Base-by-base conservation (phyloP, 176 grass and related monocot genomes). In the Tillandsia leiboldiana region DNA sequence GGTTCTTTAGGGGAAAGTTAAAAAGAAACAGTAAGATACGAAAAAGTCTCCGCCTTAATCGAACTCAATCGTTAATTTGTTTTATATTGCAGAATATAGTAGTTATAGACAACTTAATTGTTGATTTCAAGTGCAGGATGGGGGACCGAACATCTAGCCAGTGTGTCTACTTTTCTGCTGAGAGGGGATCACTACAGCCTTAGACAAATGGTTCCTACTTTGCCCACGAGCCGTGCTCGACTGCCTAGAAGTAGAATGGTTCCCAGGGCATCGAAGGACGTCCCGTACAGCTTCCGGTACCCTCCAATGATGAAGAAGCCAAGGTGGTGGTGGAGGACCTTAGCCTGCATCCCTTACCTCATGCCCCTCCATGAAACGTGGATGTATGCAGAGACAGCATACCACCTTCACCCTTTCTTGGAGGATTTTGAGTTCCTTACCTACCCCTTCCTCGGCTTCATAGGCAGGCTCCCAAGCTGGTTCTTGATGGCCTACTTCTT, bases 321-420 rank as follows among this genome's bases (percentile, higher is more conserved):
- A 12, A 72, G 15, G 28, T 80, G 78, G 78, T 80, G 78, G 69
- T 80, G 78, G 78, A 72, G 69, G 63, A 50, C 52, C 9, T 67
- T 80, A 59, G 78, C 78, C 27, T 73, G 70, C 63, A 72, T 80
- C 51, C 78, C 78, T n/a, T 80, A 73, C 63, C 78, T 80, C 20
- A 72, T 80, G 70, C 78, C 78, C 23, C 61, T 72, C 26, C 78
- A 80, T 68, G 78, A 80, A 63, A 73, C 78, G 57, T 80, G 78
- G 78, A 80, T 80, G 78, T 80, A 80, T 80, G 78, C 78, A 2
- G 59, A 73, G 47, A 80, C 78, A 10, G 70, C 70, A 13, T 80
- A 51, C 63, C 78, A 80, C 50, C 65, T 80, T 22, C 78, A 80
- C 42, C 62, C 51, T 17, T 80, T 80, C 49, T 50, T 69, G 66